Evolutionary conservation across 805 yeast genomes (phyloP).

Genomic region (Metschnikowia peoriensis): DNA sequence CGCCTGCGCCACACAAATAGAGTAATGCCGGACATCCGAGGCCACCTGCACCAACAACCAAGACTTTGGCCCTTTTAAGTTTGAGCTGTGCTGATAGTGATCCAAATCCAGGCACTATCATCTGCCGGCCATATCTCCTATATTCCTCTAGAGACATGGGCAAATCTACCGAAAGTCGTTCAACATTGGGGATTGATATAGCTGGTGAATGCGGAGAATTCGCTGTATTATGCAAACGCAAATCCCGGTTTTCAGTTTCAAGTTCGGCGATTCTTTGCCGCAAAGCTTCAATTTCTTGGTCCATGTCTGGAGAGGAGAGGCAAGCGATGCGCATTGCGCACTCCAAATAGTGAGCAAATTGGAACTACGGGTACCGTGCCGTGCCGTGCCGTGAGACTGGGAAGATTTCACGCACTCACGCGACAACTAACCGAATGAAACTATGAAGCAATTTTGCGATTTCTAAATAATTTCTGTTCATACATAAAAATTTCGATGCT

Average conservation of each 20-base stretch:
- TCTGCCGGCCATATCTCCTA: slow-evolving; percentile 86
- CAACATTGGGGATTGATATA: not conserved
- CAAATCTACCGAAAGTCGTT: not conserved
- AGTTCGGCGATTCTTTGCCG: slow-evolving; percentile 21
- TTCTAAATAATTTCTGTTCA: no score
- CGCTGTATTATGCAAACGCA: slow-evolving; percentile 1
- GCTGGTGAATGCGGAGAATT: not conserved
- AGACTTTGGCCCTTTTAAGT: slow-evolving; percentile 55
- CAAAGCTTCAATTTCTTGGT: slow-evolving; percentile 20
- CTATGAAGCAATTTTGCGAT: no score
- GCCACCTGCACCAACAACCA: slow-evolving; percentile 96
- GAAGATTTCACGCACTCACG: no score
- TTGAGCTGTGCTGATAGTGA: slow-evolving; percentile 48
- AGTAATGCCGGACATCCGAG: slow-evolving; percentile 88
- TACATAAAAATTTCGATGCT: no score
- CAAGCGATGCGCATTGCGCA: not conserved
- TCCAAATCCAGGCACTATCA: slow-evolving; percentile 85
- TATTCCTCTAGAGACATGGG: slow-evolving; percentile 60
- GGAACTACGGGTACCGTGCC: not conserved
- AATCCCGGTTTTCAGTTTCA: slow-evolving; percentile 19
- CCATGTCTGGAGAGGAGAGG: not conserved
- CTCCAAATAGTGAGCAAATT: not conserved
- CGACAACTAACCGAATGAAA: no score
- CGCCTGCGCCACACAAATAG: slow-evolving; percentile 84
- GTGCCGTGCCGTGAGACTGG: not conserved